Conservation (phyloP, 2,329 filamentous ascomycete genomes). For the Cladosporium sp. region DNA sequence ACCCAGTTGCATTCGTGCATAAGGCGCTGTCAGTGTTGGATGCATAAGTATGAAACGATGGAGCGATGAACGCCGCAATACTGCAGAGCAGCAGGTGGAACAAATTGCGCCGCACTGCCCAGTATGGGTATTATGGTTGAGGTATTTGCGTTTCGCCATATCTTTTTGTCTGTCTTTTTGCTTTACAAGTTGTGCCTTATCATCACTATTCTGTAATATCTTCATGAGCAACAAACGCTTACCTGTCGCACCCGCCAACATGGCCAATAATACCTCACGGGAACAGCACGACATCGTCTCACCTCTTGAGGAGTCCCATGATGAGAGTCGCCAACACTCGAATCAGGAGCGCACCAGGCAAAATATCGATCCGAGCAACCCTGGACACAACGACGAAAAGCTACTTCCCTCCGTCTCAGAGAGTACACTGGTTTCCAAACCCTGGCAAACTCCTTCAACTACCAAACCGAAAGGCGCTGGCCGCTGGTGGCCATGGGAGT, state of each 20-base stretch:
- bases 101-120: neutral
- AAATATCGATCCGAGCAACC: neutral
- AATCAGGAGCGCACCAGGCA: no score
- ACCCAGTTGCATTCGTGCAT: neutral
- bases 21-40: neutral
- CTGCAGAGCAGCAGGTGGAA: neutral
- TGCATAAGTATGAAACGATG: neutral
- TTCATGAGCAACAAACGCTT: neutral
- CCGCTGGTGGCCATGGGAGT: constrained; percentile 7
- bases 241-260: neutral
- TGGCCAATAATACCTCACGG: neutral
- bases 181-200: no score
- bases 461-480: neutral
- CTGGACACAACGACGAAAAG: neutral
- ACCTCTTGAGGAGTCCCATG: neutral
- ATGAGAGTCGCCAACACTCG: no score
- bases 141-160: no score
- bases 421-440: neutral
- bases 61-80: neutral
- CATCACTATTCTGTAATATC: no score
- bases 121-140: neutral
- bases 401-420: neutral
- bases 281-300: neutral
- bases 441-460: neutral
- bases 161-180: no score